Conservation (phyloP, 1,284 basidiomycete species). For the Rhodotorula sp. region DNA sequence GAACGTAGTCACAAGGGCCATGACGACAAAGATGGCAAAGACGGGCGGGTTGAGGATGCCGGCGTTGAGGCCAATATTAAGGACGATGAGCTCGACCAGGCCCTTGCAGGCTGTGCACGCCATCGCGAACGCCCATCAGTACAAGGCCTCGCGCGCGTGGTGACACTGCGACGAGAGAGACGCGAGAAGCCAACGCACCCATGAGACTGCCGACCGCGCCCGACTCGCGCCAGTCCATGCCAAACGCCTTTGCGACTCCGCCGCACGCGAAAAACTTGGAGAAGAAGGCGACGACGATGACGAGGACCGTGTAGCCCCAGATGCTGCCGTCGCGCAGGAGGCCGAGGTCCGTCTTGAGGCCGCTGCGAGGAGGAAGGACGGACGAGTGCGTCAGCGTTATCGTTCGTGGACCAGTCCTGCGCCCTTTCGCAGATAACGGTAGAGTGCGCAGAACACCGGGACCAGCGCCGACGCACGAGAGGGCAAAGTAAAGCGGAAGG, state of each 20-base stretch:
- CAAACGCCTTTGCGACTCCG: constrained; percentile 62
- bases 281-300: constrained; percentile 75
- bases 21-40: constrained; percentile 71
- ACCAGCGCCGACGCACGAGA: constrained; percentile 27
- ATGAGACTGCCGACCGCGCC: constrained; percentile 85
- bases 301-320: constrained; percentile 84
- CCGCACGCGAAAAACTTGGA: constrained; percentile 75
- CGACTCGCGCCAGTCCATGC: constrained; percentile 75
- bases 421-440: too few relatives aligned
- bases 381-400: too few relatives aligned
- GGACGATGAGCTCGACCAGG: constrained; percentile 68
- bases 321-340: constrained; percentile 67
- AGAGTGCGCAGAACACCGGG: too few relatives aligned
- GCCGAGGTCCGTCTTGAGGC: constrained; percentile 76
- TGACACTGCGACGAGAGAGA: neutral
- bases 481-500: constrained; percentile 61
- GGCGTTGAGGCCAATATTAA: constrained; percentile 82
- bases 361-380: constrained; percentile 35
- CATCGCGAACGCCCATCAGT: neutral
- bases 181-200: constrained; percentile 58
- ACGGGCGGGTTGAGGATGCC: constrained; percentile 70
- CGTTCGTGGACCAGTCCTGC: too few relatives aligned
- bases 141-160: neutral
- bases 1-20: constrained; percentile 52
- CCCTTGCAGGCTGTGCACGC: constrained; percentile 42